These are phyloP conservation scores for Candolleomyces eurysporus DNA, from an alignment of 768 basidiomycete species.

Conservation along the genomic window DNA sequence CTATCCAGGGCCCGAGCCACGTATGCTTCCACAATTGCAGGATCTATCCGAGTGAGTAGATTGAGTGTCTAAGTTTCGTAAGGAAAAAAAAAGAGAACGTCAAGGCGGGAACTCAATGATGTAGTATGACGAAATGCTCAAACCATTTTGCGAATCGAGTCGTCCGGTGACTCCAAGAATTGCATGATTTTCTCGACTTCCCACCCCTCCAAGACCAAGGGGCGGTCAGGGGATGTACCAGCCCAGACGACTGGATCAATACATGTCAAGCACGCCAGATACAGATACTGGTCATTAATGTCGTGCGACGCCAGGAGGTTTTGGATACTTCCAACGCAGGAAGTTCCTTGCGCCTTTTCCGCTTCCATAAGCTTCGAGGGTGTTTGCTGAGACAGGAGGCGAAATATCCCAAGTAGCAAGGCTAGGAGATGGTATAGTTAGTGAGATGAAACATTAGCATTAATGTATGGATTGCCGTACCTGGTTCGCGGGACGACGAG, in stretches of 20 bases:
- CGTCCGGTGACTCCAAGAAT: constrained; percentile 60
- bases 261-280: constrained; percentile 61
- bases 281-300: constrained; percentile 62
- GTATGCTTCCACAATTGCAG: constrained; percentile 54
- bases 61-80: constrained; percentile 53
- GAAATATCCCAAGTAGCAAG: constrained; percentile 37
- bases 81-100: constrained; percentile 5
- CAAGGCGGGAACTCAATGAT: neutral
- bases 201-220: constrained; percentile 60
- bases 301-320: constrained; percentile 55
- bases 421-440: constrained; percentile 3
- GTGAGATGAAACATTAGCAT: neutral
- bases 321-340: constrained; percentile 49
- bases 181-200: constrained; percentile 76
- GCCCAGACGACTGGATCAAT: constrained; percentile 66
- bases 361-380: constrained; percentile 24
- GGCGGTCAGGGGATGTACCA: constrained; percentile 49
- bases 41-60: constrained; percentile 58
- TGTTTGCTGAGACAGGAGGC: constrained; percentile 27
- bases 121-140: constrained; percentile 9
- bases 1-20: neutral
- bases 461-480: neutral
- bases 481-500: constrained; percentile 11
- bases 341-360: constrained; percentile 23
- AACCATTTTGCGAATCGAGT: constrained; percentile 58